phyloP scores from a whole-genome alignment of 2,329 filamentous ascomycete species.

The Fusarium incarnatum region DNA sequence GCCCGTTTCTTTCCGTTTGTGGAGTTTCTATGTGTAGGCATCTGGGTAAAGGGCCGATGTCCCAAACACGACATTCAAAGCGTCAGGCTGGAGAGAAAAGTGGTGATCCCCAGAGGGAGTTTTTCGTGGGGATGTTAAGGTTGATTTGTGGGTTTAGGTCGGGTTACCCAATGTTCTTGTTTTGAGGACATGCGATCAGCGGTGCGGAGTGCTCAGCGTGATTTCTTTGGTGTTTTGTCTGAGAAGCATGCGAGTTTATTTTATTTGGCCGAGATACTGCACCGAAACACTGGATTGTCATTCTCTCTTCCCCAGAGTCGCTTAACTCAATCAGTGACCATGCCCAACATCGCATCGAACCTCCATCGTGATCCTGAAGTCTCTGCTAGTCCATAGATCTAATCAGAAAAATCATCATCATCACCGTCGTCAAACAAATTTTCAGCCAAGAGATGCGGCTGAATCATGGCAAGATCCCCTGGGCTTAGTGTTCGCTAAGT shows the following conservation, averaged over 20 bases:
- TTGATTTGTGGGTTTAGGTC: conserved; percentile 26
- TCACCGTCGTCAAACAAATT: neutral
- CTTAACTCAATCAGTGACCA: neutral
- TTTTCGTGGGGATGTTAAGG: conserved; percentile 15
- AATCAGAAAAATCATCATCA: neutral
- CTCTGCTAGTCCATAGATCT: neutral
- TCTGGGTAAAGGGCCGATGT: conserved; percentile 21
- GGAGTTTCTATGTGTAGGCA: conserved; percentile 18
- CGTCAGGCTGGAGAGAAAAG: neutral
- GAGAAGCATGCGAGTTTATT: neutral
- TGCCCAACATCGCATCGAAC: neutral
- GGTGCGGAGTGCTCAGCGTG: neutral
- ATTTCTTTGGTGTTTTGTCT: neutral
- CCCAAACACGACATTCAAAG: neutral
- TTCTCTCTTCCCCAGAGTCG: neutral
- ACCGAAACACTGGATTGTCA: neutral
- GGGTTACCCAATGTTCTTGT: neutral
- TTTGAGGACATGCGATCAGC: neutral
- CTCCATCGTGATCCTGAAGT: neutral
- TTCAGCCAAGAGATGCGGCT: conserved; percentile 34
- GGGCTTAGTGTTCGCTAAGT: conserved; percentile 7
- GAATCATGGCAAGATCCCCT: conserved; percentile 12
- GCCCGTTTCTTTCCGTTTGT: conserved; percentile 27
- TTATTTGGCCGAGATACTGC: neutral
- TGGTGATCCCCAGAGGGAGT: conserved; percentile 8